Evolutionary conservation across 805 yeast species (phyloP).

Genomic region (Lachancea sp.): DNA sequence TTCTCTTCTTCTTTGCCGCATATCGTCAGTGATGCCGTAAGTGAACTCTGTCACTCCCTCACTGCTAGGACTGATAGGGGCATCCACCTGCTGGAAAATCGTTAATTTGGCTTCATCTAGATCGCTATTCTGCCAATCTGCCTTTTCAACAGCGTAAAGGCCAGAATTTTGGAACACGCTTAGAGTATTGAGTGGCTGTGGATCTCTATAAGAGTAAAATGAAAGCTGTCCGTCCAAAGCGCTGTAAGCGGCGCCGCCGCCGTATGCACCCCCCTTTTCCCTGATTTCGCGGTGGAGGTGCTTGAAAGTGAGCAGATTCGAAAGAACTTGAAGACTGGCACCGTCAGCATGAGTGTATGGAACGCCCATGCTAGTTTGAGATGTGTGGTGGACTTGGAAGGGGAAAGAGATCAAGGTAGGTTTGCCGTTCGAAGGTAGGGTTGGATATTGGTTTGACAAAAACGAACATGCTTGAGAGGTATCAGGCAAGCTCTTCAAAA

Average conservation of each 20-base stretch:
- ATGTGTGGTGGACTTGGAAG: slow-evolving; percentile 81
- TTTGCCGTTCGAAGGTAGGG: slow-evolving; percentile 4
- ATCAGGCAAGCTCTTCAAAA: slow-evolving; percentile 27
- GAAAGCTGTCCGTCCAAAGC: slow-evolving; percentile 75
- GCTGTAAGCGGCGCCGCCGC: slow-evolving; percentile 86
- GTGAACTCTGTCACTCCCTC: slow-evolving; percentile 68
- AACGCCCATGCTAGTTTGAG: slow-evolving; percentile 60
- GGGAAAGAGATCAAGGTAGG: slow-evolving; percentile 63
- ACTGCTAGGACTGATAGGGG: slow-evolving; percentile 73
- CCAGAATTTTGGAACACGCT: slow-evolving; percentile 51
- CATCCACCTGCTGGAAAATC: slow-evolving; percentile 85
- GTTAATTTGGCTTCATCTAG: slow-evolving; percentile 86
- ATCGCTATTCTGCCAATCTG: slow-evolving; percentile 51
- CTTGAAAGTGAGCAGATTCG: slow-evolving; percentile 75
- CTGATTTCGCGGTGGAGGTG: slow-evolving; percentile 83
- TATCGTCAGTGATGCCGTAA: slow-evolving; percentile 66
- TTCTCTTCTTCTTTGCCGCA: slow-evolving; percentile 76
- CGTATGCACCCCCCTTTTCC: slow-evolving; percentile 97
- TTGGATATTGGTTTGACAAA: slow-evolving; percentile 4
- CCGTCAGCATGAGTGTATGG: slow-evolving; percentile 67
- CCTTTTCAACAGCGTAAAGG: slow-evolving; percentile 39
- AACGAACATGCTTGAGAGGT: slow-evolving; percentile 3
- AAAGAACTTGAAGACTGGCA: slow-evolving; percentile 74
- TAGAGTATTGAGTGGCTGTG: slow-evolving; percentile 69
- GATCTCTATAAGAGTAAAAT: slow-evolving; percentile 90